Conservation (phyloP, 345 rosid species). For the Turritis glabra region DNA sequence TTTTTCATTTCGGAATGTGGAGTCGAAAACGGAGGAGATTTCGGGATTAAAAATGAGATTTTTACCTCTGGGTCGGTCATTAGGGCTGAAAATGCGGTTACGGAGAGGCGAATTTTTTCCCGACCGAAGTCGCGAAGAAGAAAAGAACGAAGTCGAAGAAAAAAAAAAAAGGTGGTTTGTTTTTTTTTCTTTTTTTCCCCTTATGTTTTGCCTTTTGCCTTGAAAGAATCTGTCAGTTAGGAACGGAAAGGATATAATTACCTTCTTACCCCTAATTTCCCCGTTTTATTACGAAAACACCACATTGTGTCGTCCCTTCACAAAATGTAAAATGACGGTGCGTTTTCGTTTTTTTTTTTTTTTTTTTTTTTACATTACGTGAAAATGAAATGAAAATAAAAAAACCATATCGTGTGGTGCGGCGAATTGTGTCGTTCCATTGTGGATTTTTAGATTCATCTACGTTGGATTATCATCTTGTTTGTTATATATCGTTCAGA, state of each 20-base stretch:
- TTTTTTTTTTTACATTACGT: no score
- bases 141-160: not conserved
- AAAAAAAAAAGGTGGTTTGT: constrained; percentile 28
- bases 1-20: constrained; percentile 18
- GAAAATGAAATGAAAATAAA: no score
- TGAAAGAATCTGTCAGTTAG: constrained; percentile 37
- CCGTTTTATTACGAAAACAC: not conserved
- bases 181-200: constrained; percentile 11
- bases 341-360: no score
- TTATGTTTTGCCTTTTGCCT: constrained; percentile 24
- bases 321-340: no score
- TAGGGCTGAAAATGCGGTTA: constrained; percentile 35
- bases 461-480: not conserved
- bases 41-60: constrained; percentile 12
- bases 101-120: constrained; percentile 5
- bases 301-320: not conserved
- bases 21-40: not conserved
- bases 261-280: not conserved
- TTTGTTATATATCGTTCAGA: not conserved
- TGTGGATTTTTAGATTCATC: not conserved
- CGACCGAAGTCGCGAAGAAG: constrained; percentile 35
- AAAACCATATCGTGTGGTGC: not conserved
- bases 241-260: constrained; percentile 16
- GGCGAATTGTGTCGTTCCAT: not conserved
- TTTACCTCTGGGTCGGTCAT: constrained; percentile 41